These are phyloP conservation scores for Melocanna baccifera DNA, from an alignment of 176 grass and related monocot species.

Conservation along the genomic window DNA sequence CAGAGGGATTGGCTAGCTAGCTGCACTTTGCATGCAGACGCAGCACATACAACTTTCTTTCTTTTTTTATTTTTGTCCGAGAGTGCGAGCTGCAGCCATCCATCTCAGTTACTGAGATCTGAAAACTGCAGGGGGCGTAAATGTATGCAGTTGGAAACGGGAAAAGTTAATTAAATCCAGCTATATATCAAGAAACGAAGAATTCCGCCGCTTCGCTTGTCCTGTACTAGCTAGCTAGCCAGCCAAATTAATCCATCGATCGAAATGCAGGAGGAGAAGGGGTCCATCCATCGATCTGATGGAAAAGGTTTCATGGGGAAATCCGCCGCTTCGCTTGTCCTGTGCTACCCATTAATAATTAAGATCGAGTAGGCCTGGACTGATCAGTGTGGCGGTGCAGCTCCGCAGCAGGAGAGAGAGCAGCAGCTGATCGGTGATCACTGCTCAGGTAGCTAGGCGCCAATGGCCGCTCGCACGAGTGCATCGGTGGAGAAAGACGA, in stretches of 20 bases:
- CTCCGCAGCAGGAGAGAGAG: no score
- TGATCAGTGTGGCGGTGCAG: not conserved
- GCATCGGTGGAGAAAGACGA: not conserved
- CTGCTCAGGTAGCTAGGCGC: not conserved
- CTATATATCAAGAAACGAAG: no score
- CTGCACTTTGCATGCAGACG: not conserved
- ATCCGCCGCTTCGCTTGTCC: conserved; percentile 12
- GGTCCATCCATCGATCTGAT: not conserved
- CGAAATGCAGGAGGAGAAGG: not conserved
- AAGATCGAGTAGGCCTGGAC: not conserved
- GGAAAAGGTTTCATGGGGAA: conserved; percentile 8
- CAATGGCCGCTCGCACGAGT: not conserved
- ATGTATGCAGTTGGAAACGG: not conserved
- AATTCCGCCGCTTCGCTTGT: no score
- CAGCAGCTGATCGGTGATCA: not conserved
- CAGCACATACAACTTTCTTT: not conserved
- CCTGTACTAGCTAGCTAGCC: no score
- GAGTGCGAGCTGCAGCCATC: no score
- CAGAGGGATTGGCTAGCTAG: not conserved
- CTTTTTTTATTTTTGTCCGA: no score
- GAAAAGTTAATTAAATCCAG: no score
- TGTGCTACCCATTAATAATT: not conserved
- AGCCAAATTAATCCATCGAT: no score
- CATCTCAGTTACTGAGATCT: no score
- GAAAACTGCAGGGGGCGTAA: no score